Evolutionary conservation across 2,329 filamentous ascomycete genomes (phyloP), one percentile per base, ranked within the genome.

Genomic region (Fusarium miscanthi): DNA sequence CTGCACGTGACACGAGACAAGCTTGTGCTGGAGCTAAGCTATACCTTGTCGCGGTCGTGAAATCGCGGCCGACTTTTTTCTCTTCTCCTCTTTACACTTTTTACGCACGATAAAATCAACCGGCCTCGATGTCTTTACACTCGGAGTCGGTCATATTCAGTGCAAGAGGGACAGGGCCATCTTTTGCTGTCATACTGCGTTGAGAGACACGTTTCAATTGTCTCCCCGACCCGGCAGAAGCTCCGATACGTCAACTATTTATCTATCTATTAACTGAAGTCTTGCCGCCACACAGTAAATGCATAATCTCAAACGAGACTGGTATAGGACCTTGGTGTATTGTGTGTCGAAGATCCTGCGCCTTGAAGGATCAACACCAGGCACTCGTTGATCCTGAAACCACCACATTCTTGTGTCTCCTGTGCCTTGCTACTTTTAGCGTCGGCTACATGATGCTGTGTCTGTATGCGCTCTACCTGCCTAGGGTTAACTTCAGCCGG

Each of bases 41-140:
- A 37, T 37, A 68, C 33, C 52, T 51, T 31, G 46, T 33, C 38
- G 14, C n/a, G 25, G 38, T 5, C n/a, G 40, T 38, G 31, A 60
- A 38, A 30, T 40, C 43, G 31, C 31, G 69, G n/a, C 9, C 43
- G 56, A 63, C 67, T 65, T 69, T 73, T 56, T 49, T 62, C 59
- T 72, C 74, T 74, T 74, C 78, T 75, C 75, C 79, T 79, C 78
- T 49, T 70, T 59, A 87, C 82, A 88, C 86, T 83, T 84, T 77
- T 77, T 30, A 76, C 63, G 87, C 87, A 89, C 86, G 83, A 88
- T 85, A 85, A 89, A 87, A 89, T 89, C 87, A 89, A 89, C 86
- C 87, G 85, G 82, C 82, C 78, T 82, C 78, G 80, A 87, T 76
- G 83, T 81, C 63, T 79, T 63, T 82, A 80, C 45, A 88, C 85